phyloP scores from a whole-genome alignment of 2,329 filamentous ascomycete species.

The Fusarium sarcochroum region DNA sequence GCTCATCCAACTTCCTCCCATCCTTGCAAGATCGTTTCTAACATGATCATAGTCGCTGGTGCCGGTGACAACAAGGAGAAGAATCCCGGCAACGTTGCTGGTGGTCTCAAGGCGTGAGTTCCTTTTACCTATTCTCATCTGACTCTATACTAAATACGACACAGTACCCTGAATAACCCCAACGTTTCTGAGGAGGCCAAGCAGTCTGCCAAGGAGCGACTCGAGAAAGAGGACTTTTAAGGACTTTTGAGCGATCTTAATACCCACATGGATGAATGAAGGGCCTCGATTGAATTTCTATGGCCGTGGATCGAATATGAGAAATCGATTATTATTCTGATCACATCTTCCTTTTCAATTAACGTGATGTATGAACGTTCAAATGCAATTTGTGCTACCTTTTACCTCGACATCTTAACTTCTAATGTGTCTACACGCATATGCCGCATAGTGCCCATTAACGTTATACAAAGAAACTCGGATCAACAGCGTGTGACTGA shows the following conservation, averaged over 20 bases:
- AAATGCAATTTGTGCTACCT: background rate
- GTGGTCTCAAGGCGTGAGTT: slow-evolving; percentile 66
- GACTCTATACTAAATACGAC: background rate
- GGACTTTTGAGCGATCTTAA: background rate
- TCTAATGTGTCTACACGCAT: too few species aligned
- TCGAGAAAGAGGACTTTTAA: slow-evolving; percentile 52
- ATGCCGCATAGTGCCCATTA: too few species aligned
- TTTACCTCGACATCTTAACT: too few species aligned
- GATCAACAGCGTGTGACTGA: too few species aligned
- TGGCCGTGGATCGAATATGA: background rate
- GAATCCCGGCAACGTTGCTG: slow-evolving; percentile 68
- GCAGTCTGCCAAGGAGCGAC: slow-evolving; percentile 65
- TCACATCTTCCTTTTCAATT: background rate
- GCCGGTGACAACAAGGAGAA: slow-evolving; percentile 58
- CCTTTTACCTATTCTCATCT: too few species aligned
- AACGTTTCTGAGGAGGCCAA: slow-evolving; percentile 70
- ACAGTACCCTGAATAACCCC: slow-evolving; percentile 67
- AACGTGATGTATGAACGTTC: background rate
- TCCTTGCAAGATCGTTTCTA: background rate
- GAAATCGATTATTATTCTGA: background rate
- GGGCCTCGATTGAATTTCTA: background rate
- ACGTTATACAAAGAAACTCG: too few species aligned
- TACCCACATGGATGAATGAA: background rate
- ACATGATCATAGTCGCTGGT: slow-evolving; percentile 46
- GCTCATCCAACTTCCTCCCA: background rate